These are phyloP conservation scores for Gossypium lobatum DNA, from an alignment of 441 rosid species.

Conservation along the genomic window DNA sequence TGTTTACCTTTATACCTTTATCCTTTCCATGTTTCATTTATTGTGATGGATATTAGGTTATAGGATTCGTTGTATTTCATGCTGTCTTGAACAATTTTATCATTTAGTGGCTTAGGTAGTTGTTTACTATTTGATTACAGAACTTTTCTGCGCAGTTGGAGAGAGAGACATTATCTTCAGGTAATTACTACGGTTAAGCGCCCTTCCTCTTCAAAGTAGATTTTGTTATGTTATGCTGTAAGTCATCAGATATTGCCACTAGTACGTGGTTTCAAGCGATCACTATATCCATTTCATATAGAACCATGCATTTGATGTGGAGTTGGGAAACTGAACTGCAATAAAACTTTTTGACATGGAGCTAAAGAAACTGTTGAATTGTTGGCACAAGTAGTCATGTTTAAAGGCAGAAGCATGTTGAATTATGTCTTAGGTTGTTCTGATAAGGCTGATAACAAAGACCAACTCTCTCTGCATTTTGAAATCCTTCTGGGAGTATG, in stretches of 20 bases:
- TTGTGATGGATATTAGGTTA: neutral
- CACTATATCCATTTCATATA: conserved; percentile 1
- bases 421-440: neutral
- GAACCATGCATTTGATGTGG: conserved; percentile 13
- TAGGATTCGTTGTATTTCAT: neutral
- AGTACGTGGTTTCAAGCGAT: neutral
- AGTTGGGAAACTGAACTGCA: neutral
- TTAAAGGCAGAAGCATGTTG: neutral
- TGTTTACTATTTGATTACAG: conserved; percentile 43
- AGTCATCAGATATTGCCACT: neutral
- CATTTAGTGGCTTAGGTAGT: conserved; percentile 16
- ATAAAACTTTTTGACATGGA: neutral
- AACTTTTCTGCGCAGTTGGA: conserved; percentile 96
- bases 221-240: neutral
- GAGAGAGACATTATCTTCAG: conserved; percentile 79
- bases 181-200: conserved; percentile 28
- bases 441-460: conserved; percentile 1
- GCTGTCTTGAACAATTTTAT: conserved; percentile 1
- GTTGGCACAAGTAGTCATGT: neutral
- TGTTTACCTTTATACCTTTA: neutral
- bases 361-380: neutral
- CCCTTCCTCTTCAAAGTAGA: neutral
- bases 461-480: neutral
- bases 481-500: neutral
- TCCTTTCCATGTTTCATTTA: neutral